Evolutionary conservation across 192 early-diverging fungal genomes (phyloP), one percentile per base, ranked within the genome.

Genomic region (Backusella luteola): DNA sequence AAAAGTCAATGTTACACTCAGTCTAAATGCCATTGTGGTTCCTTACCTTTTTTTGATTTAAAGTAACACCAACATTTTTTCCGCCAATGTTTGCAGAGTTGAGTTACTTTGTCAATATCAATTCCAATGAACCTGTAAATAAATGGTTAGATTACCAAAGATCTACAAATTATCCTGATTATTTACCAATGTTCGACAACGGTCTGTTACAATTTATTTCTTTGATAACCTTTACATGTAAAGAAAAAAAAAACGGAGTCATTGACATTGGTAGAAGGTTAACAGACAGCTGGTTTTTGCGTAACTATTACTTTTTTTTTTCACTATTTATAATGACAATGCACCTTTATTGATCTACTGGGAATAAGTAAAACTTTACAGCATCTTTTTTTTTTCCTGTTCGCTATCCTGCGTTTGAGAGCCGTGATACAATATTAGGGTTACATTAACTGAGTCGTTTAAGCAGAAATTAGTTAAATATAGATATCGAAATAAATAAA

Each of bases 391-490:
- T 59, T 59, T 56, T 44, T 44, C 42, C 15, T 44, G 12, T 44
- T 44, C 15, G 15, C n/a, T 59, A 26, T 59, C 53, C 53, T 59
- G 23, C 1, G 7, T 59, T 26, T 26, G 8, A 59, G 23, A 2
- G 21, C 53, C 11, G 53, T 63, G 2, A 29, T 12, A 63, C 21
- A 63, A 63, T 14, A 49, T 63, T 23, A 63, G 23, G 26, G 56
- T 29, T 63, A 63, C 56, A 26, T 63, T 23, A 63, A 29, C 56
- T 63, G 26, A 14, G 26, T 63, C 11, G 21, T 63, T 63, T 63
- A 29, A 23, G 56, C 56, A 63, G 23, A 63, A 63, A 63, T 63
- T 63, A 63, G 56, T 63, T 63, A 63, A 11, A 63, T 63, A 63
- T 63, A 63, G 56, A 63, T 63, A 29, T 0, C 2, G 11, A 63